These are phyloP conservation scores for Aspergillus bridgeri DNA, from an alignment of 495 filamentous ascomycete species.

Conservation along the genomic window DNA sequence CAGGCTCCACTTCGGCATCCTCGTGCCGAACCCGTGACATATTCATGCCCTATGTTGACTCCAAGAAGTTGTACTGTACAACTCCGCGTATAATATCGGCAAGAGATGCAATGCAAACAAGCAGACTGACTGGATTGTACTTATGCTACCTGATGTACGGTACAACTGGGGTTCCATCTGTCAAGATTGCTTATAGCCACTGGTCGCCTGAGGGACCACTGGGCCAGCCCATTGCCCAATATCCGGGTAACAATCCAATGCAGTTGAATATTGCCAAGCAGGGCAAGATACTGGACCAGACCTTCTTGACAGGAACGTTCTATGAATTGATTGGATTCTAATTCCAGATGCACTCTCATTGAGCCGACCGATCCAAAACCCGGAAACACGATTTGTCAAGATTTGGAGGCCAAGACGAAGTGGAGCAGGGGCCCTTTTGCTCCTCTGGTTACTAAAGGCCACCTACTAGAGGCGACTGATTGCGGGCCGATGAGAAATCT, in stretches of 20 bases:
- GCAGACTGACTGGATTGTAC: no score
- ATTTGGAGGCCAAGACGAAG: background rate
- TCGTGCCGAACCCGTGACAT: background rate
- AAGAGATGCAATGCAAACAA: background rate
- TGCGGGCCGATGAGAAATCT: background rate
- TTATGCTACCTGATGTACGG: no score
- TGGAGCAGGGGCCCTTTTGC: background rate
- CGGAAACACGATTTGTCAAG: background rate
- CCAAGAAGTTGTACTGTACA: background rate
- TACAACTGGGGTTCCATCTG: background rate
- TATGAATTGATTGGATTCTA: background rate
- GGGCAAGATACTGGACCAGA: no score
- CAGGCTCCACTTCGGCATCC: background rate
- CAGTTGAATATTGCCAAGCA: background rate
- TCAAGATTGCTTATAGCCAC: background rate
- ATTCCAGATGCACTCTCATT: background rate
- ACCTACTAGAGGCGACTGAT: background rate
- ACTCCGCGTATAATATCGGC: background rate
- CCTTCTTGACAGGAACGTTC: no score
- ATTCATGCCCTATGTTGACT: background rate
- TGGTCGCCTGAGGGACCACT: no score
- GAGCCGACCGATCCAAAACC: background rate
- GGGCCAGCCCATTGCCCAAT: no score
- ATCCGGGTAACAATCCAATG: no score
- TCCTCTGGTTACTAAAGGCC: background rate